Base-by-base conservation (phyloP, 2,329 filamentous ascomycete genomes). In the Ascochyta koolunga region DNA sequence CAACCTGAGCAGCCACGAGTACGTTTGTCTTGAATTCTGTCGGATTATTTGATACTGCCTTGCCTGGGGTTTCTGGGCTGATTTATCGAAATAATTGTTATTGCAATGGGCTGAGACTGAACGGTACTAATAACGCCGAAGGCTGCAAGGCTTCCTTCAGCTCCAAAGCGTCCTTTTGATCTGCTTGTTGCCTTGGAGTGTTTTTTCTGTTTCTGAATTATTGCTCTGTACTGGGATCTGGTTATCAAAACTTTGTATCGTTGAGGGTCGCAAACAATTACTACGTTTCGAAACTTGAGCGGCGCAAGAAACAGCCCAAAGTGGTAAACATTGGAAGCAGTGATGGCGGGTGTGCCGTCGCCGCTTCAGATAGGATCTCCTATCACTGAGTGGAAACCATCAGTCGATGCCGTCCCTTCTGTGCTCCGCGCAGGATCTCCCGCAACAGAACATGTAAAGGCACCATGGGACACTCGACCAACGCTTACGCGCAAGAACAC, bases 351-450 rank as follows among this genome's bases (percentile, higher is more conserved):
- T 36, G 60, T 72, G 7, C 71, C 72, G 4, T 64, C 61, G 42
- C 62, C 65, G 32, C 68, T 75, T 43, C 66, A 66, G 18, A 60
- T 68, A 27, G 70, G 69, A 48, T 66, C 68, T 36, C 67, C 71
- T 11, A 55, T 54, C 24, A 46, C 36, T 13, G 45, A 53, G 29
- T 61, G 67, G 54, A 56, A 59, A 24, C 50, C 59, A 7, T 65
- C 67, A 5, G 56, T 49, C 31, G 58, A 65, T 13, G 19, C 50
- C 10, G 56, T 72, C n/a, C 71, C 73, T 8, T 50, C 58, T 19
- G 64, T 67, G 25, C 65, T 74, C 27, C 70, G 66, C 24, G 65
- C 57, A 25, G 70, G 67, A 27, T 73, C 71, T 41, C 70, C 72
- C 27, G 56, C 58, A 9, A 55, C 62, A 6, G 62, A 64, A 15